Conservation (phyloP, 2,329 filamentous ascomycete species). For the Colletotrichum brevisporum region DNA sequence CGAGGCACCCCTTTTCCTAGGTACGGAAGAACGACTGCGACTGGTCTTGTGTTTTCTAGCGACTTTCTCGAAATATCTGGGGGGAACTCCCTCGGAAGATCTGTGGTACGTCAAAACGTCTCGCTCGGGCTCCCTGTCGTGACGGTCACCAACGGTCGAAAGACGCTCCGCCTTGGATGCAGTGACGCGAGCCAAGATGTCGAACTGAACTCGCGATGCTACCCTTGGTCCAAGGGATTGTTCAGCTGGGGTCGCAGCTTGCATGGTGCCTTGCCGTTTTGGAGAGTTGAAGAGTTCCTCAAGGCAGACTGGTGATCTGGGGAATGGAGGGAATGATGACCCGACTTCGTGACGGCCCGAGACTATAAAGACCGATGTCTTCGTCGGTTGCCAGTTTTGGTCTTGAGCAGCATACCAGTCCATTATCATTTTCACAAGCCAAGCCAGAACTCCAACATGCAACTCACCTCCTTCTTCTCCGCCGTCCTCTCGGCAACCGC, state of each 20-base stretch:
- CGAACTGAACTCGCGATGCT: background rate
- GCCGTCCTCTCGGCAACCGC: slow-evolving; percentile 22
- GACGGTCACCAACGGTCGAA: background rate
- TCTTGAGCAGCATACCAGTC: background rate
- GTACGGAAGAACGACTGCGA: background rate
- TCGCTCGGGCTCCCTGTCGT: background rate
- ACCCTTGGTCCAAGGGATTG: background rate
- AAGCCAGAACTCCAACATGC: slow-evolving; percentile 14
- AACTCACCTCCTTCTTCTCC: slow-evolving; percentile 4
- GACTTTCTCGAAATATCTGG: background rate
- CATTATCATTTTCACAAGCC: background rate
- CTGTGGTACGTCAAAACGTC: background rate
- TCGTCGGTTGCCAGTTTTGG: background rate
- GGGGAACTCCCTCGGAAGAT: background rate
- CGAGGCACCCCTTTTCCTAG: background rate
- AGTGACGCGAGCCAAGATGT: slow-evolving; percentile 17
- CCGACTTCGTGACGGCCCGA: background rate
- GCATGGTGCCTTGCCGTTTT: background rate
- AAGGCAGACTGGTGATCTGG: background rate
- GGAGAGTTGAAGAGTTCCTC: background rate
- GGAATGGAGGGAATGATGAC: background rate
- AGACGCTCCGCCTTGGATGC: slow-evolving; percentile 6
- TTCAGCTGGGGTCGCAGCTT: slow-evolving; percentile 3
- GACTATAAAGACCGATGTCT: background rate
- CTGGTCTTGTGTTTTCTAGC: background rate